Percentiles rank a stretch among this genome's conserved stretches.
Conservation (phyloP, 345 rosid genomes). For the Cochlearia excelsa region DNA sequence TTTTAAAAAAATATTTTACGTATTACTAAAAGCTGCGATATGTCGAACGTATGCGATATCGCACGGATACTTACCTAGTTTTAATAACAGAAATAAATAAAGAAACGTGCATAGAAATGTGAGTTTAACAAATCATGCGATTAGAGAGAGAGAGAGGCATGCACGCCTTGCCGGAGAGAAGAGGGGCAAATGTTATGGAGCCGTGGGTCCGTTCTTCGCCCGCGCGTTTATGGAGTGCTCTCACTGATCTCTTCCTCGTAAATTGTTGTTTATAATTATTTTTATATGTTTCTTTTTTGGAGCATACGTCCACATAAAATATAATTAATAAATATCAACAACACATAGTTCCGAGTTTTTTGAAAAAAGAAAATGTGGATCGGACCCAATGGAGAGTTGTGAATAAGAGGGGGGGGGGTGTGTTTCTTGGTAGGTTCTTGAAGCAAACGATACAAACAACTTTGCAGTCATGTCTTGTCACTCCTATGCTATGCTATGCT, state of each 20-base stretch:
- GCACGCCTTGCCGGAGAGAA: constrained; percentile 85
- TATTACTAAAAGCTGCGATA: no score
- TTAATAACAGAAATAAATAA: constrained; percentile 4
- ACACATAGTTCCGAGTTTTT: no score
- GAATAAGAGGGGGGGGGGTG: constrained; percentile 12
- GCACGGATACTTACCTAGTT: constrained; percentile 10
- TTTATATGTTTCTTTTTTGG: no score
- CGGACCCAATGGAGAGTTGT: constrained; percentile 1
- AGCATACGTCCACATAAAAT: background rate
- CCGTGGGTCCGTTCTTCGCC: constrained; percentile 60
- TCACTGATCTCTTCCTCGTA: constrained; percentile 38
- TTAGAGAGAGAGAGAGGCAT: constrained; percentile 31
- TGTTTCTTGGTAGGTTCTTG: constrained; percentile 31
- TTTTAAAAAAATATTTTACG: no score
- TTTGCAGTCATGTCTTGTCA: constrained; percentile 35
- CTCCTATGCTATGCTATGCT: constrained; percentile 11
- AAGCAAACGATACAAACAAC: constrained; percentile 29
- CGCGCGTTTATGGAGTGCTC: constrained; percentile 14
- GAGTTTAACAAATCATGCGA: constrained; percentile 20
- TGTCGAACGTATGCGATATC: constrained; percentile 11
- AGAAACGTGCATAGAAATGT: constrained; percentile 31
- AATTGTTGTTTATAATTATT: constrained; percentile 19
- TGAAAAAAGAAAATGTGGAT: no score
- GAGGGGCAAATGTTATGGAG: constrained; percentile 67
- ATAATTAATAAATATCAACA: background rate